Evolutionary conservation across 2,329 filamentous ascomycete species (phyloP), one percentile per base, ranked within the genome.

Genomic region (Tolypocladium nubicola): DNA sequence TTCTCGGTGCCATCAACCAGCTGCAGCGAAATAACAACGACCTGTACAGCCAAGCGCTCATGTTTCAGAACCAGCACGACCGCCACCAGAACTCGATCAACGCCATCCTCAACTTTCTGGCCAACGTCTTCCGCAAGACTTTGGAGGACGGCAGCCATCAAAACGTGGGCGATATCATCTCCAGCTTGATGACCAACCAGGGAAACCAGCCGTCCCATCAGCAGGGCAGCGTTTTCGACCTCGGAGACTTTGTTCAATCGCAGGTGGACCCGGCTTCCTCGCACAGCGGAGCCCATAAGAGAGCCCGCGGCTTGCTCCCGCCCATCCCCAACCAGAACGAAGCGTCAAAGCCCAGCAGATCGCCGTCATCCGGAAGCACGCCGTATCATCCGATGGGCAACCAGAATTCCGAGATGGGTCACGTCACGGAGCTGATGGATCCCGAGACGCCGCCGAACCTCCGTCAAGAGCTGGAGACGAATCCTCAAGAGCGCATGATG

Each of bases 41-140:
- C 60, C 81, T 97, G 37, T 95, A 92, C 66, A 87, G 89, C 57
- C 91, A 97, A 71, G 92, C 93, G 0, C 81, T 89, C 50, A 86
- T 89, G 58, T 97, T 97, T 69, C 92, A 97, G 71, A 88, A 84
- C 59, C 85, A 96, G 68, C 93, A 97, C 67, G 91, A 93, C 64
- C 86, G 94, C n/a, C 94, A 99, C 67, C 94, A 99, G 69, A 96
- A 93, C 69, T 97, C 93, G 0, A 97, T 99, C 73, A 97, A 97
- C 67, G 93, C 93, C n/a, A 97, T 99, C 61, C 80, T 99, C 47
- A 96, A 92, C 54, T 97, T 99, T 71, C 80, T 99, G 23, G 94
- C 93, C 52, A 97, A 95, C 14, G 93, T 99, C 47, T 99, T 97
- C 74, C 88, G 96, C 61, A 88, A 95, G 67, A 96, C 90, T 61